Evolutionary conservation across 2,329 filamentous ascomycete species (phyloP), one percentile per base, ranked within the genome.

Genomic region (Parastagonospora avenae): DNA sequence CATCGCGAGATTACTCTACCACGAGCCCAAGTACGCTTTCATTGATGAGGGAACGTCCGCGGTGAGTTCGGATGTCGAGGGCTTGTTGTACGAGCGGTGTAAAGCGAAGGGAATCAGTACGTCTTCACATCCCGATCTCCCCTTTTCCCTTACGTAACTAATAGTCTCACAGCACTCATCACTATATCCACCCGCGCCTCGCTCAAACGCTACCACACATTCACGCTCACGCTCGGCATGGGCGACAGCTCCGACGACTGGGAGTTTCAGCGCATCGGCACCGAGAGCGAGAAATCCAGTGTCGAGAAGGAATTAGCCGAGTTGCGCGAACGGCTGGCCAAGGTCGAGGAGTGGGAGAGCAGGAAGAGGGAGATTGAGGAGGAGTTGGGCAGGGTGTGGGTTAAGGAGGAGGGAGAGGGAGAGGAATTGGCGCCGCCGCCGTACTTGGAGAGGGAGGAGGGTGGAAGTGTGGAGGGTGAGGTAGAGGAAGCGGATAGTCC

Each of bases 31-130:
- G 53, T 99, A 96, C 70, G 94, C 92, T 2, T 91, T 99, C 65
- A 86, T 99, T 50, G 94, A 99, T 57, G 94, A 99, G 74, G 93
- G 92, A 7, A 99, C 94, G 0, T 95, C 90, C 52, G 94, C 94
- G 1, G 94, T 97, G 2, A 94, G 89, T 4, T 92, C 88, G 37
- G 94, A 99, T 65, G 94, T 99, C 2, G 94, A 99, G 71, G 94
- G 94, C 0, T 71, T 97, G 16, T 74, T 99, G 33, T 99, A 99
- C 68, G 92, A 99, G 77, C 88, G 85, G 15, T 92, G 91, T 66
- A 99, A 99, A 75, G 89, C 92, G 54, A 89, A 87, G 68, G 93
- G 93, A 0, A 97, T 97, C 62, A 99, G 88, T 91, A 79, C 83
- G 88, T 85, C 28, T 24, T 19, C 40, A 14, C 9, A 9, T 47